Conservation (phyloP, 306 rosid species). For the Morella rubra region DNA sequence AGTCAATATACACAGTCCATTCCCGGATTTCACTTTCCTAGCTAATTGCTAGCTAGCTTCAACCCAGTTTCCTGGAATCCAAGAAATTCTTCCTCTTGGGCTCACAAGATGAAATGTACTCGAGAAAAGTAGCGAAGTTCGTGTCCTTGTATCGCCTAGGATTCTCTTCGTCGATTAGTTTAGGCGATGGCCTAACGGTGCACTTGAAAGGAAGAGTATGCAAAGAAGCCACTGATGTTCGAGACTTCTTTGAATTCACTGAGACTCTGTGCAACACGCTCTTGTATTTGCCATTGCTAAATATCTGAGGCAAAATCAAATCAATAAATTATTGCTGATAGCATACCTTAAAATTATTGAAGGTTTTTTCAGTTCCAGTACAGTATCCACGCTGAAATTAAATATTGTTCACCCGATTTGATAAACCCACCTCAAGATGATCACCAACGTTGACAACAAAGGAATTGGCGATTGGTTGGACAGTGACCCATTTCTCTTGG, state of each 20-base stretch:
- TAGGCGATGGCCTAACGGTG: conserved; percentile 54
- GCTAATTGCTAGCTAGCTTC: no score
- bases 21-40: not conserved
- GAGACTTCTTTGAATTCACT: conserved; percentile 48
- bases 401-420: no score
- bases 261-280: conserved; percentile 82
- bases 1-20: not conserved
- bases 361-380: no score
- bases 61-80: conserved; percentile 61
- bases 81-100: conserved; percentile 65
- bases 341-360: no score
- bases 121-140: conserved; percentile 51
- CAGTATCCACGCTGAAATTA: no score
- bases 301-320: conserved; percentile 46
- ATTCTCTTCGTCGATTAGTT: conserved; percentile 57
- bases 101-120: conserved; percentile 56
- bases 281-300: conserved; percentile 87
- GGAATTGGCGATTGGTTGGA: conserved; percentile 64
- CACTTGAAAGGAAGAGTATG: conserved; percentile 56
- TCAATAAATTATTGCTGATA: not conserved
- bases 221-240: conserved; percentile 74
- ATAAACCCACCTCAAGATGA: conserved; percentile 72
- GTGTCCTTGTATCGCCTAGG: conserved; percentile 76
- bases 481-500: conserved; percentile 72
- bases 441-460: conserved; percentile 89